These are phyloP conservation scores for Botrytis tulipae DNA, from an alignment of 2,329 filamentous ascomycete genomes.

Conservation along the genomic window DNA sequence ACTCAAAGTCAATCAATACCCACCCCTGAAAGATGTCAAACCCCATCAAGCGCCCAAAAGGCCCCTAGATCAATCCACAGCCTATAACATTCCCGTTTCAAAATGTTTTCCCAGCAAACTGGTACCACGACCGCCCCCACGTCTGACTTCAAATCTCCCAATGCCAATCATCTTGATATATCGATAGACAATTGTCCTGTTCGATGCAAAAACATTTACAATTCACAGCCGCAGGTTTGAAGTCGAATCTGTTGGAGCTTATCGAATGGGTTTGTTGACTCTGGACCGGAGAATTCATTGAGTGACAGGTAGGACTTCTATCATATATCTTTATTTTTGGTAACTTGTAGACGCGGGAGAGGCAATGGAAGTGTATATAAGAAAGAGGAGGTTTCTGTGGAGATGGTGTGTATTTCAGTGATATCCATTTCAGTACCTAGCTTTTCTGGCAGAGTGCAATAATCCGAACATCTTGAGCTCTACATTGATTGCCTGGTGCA, in stretches of 20 bases:
- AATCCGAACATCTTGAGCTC: background rate
- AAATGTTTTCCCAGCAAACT: background rate
- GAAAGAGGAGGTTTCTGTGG: background rate
- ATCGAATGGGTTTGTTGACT: background rate
- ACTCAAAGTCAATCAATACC: background rate
- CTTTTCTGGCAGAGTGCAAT: background rate
- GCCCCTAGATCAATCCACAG: background rate
- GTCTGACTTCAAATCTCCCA: background rate
- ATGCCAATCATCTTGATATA: conserved; percentile 1
- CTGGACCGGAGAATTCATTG: background rate
- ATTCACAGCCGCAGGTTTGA: conserved; percentile 9
- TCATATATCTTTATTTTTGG: background rate
- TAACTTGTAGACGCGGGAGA: background rate
- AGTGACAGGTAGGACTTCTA: background rate
- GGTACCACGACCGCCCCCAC: conserved; percentile 1
- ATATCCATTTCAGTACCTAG: background rate
- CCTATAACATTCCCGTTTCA: conserved; percentile 5
- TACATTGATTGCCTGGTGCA: conserved; percentile 7
- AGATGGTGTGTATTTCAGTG: background rate
- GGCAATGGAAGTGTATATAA: background rate
- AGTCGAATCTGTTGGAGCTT: background rate
- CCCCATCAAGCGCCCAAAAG: conserved; percentile 15
- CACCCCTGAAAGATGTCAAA: background rate
- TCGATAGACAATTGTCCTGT: background rate
- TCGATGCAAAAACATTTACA: background rate